Evolutionary conservation across 2,329 filamentous ascomycete genomes (phyloP), one percentile per base, ranked within the genome.

Genomic region (Diplodia mutila): DNA sequence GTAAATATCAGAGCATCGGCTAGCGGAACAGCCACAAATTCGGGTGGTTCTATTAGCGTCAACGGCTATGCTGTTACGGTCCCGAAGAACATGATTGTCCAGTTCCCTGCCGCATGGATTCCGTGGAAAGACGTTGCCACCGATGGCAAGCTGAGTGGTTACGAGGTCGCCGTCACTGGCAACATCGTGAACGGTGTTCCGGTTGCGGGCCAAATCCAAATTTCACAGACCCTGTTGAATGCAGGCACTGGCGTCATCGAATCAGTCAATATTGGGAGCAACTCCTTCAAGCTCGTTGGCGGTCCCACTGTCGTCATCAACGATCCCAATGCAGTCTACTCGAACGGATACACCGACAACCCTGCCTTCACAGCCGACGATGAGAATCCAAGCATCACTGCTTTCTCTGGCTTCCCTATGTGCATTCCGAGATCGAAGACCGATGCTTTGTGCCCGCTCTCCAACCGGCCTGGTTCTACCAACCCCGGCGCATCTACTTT

Each of bases 391-490:
- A 81, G 79, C 61, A 78, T 85, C 65, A 79, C 77, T 2, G 80
- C 82, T 1, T 85, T 84, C 72, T 81, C 80, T 14, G 84, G 84
- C 0, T 85, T 85, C 61, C 84, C 83, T 1, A 85, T 85, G 83
- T 85, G 83, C 67, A 80, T 85, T 21, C 83, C 82, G 0, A 77
- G 84, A 18, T 80, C 79, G 25, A 67, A 73, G 27, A 73, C 71
- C 39, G 77, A 81, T 51, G 61, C 72, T 0, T 73, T 75, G 18
- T 83, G 81, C 68, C 78, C 79, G 8, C 53, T 68, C 12, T 75
- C 75, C 14, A 82, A 82, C 67, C 76, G 73, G 64, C 75, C 72
- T 61, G 73, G 69, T 67, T 79, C 71, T 25, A 75, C 70, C 3
- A 69, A 74, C 67, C 7, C 57, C 4, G 57, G 57, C 2, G 4